Base-by-base conservation (phyloP, 352 stramenopile genomes). In the Globisporangium megalacanthum region DNA sequence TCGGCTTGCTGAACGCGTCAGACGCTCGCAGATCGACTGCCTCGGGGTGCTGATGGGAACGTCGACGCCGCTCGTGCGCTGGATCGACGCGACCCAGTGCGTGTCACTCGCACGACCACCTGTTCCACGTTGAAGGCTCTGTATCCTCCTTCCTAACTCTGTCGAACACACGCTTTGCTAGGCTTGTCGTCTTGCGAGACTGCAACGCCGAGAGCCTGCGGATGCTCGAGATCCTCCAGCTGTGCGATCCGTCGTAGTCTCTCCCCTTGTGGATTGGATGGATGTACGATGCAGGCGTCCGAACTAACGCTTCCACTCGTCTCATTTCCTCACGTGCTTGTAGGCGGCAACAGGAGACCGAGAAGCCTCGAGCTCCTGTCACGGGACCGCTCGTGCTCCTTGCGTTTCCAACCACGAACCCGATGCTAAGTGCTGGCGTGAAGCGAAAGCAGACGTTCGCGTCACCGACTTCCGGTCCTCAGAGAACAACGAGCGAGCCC, bases 191-290 rank as follows among this genome's bases (percentile, higher is more conserved):
- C 53, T 44, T 79, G 4, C 65, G 75, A 4, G 75, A 89, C 58
- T 68, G 54, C 50, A 89, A 89, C 45, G 60, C 70, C 13, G 79
- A 89, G 67, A 81, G 66, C 15, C 66, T 89, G 22, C 71, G 69
- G 15, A 75, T 87, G 64, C 72, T 89, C 37, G 73, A 89, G 49
- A 72, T 73, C 42, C 60, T 89, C 37, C 61, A 77, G 15, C 44
- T 87, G 79, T 89, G 72, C 11, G 75, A 67, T 4, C 19, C 11
- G 20, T 19, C 44, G 29, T 49, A 10, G 3, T 17, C n/a, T 31
- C 29, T 10, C 2, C 44, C 14, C 9, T 4, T 20, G 2, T 29
- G 4, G 42, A 48, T 9, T 4, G 4, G n/a, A 14, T 25, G 20
- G 6, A 20, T n/a, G 3, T 48, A 6, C 20, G 20, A 48, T 20